Percentiles rank a stretch among this genome's conserved stretches.
Conservation (phyloP, 306 rosid species). For the Trichosanthes truncata region DNA sequence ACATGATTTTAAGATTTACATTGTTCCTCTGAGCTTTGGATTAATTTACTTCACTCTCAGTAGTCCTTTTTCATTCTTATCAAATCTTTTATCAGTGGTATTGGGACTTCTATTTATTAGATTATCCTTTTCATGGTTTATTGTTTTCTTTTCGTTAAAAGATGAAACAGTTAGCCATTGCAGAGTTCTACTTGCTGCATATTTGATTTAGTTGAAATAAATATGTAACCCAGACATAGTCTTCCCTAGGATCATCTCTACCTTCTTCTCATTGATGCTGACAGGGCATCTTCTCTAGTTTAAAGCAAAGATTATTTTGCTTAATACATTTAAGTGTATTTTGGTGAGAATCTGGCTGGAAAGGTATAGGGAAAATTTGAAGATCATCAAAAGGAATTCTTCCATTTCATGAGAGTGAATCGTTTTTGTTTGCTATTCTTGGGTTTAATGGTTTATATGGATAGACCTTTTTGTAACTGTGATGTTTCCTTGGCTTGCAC, state of each 20-base stretch:
- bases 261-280: not conserved
- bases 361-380: not conserved
- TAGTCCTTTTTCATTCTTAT: not conserved
- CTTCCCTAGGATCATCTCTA: not conserved
- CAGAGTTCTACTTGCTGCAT: not conserved
- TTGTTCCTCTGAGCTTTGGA: not conserved
- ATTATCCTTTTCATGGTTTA: not conserved
- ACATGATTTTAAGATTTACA: not conserved
- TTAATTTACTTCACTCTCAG: not conserved
- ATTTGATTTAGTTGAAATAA: not conserved
- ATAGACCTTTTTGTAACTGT: not conserved
- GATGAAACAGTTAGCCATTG: not conserved
- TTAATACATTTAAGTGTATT: not conserved
- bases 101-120: not conserved
- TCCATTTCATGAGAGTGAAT: not conserved
- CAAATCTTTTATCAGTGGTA: not conserved
- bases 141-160: not conserved
- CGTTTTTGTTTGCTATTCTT: not conserved
- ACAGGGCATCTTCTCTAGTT: not conserved
- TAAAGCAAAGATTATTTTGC: not conserved
- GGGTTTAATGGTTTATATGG: not conserved
- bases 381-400: not conserved
- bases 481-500: not conserved
- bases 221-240: not conserved
- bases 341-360: not conserved